Base-by-base conservation (phyloP, 73 alveolate species). In the Loxodes magnus region DNA sequence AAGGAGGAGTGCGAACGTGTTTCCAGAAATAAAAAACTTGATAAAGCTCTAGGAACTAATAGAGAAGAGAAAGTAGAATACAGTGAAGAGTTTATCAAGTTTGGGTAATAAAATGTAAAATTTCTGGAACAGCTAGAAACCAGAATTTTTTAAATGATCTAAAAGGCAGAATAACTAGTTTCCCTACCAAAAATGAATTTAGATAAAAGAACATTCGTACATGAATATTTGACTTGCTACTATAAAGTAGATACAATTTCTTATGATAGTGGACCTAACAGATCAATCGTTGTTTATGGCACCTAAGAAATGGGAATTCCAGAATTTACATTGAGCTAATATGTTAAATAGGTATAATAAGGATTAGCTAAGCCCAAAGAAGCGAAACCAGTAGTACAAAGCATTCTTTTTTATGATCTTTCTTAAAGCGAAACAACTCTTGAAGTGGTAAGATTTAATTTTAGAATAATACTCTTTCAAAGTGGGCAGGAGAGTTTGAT, bases 1-100 rank as follows among this genome's bases (percentile, higher is more conserved):
- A 68, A 46, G 16, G 38, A 59, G 25, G 89, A 68, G 37, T 75
- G 89, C 52, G 25, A 51, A 35, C 67, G 54, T 48, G 37, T 67
- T 21, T 31, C 67, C 35, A 21, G 89, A 22, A 78, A 68, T 25
- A 35, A 46, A 14, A 68, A 64, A 29, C 50, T 72, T 1, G 71
- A 66, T 3, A 28, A 52, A 21, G 89, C 89, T 15, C 68, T 75
- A 25, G 65, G 65, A 12, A 19, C 48, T 5, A 43, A 48, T 4
- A 33, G 43, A 26, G 77, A 29, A 2, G 33, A 16, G 16, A 62
- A 65, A n/a, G 68, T 41, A 27, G 43, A 56, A 41, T 75, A 75
- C 52, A 74, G 83, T 31, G 83, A 75, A 38, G 60, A 39, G 17
- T 26, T 60, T 16, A 31, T 67, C 2, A 82, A 67, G 23, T 68